These are phyloP conservation scores for Verbascum thapsus DNA, from an alignment of 257 asterid genomes.

Conservation along the genomic window DNA sequence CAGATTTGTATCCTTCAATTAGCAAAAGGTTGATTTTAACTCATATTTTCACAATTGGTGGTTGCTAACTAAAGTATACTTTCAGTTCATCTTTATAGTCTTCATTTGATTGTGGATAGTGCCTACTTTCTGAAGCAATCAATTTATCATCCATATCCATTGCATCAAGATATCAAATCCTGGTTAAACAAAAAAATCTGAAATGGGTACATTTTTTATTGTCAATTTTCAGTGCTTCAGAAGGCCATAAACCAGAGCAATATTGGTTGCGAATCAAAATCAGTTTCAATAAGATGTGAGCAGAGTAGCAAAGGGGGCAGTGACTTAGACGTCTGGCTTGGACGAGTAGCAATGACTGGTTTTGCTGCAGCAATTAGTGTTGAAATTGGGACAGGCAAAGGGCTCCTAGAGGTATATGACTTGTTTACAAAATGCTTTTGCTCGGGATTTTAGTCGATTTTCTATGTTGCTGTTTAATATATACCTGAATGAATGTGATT, in stretches of 20 bases:
- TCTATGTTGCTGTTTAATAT: background rate
- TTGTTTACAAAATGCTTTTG: background rate
- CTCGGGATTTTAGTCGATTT: background rate
- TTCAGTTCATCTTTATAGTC: too few relatives aligned
- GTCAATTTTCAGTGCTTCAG: constrained; percentile 45
- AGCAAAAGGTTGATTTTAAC: background rate
- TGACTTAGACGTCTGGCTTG: constrained; percentile 82
- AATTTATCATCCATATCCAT: too few relatives aligned
- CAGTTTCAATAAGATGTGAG: constrained; percentile 63
- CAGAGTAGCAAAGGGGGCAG: constrained; percentile 59
- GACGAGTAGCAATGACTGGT: constrained; percentile 83
- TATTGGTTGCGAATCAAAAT: constrained; percentile 31
- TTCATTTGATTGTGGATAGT: background rate
- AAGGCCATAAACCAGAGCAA: constrained; percentile 31
- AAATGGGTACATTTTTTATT: background rate
- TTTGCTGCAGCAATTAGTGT: constrained; percentile 75
- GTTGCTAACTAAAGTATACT: background rate
- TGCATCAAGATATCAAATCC: too few relatives aligned
- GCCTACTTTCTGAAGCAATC: too few relatives aligned
- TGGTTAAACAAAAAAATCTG: background rate
- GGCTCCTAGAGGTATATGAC: constrained; percentile 56
- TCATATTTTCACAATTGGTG: background rate
- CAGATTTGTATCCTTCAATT: background rate
- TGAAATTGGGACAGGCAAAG: constrained; percentile 85
- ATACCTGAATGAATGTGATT: too few relatives aligned